A percentile compares a stretch with the other conserved stretches of the same genome.
Conservation (phyloP, 2,329 filamentous ascomycete species). For the Raffaelea albimanens region DNA sequence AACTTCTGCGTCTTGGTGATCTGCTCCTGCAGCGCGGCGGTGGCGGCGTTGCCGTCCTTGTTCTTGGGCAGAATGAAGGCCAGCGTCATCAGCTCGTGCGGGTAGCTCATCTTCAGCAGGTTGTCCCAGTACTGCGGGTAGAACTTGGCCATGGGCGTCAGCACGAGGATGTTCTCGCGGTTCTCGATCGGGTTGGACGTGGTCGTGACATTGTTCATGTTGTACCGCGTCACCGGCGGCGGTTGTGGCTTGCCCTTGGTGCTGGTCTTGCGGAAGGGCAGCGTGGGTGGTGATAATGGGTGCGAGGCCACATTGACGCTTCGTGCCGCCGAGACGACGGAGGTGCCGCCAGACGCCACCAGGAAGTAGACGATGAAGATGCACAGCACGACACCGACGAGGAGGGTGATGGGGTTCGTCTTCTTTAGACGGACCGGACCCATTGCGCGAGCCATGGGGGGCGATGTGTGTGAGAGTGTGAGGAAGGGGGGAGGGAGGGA, state of each 20-base stretch:
- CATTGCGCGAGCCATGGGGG: constrained; percentile 46
- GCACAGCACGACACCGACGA: constrained; percentile 62
- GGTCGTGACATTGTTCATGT: constrained; percentile 90
- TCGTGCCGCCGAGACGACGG: constrained; percentile 22
- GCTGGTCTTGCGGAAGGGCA: constrained; percentile 57
- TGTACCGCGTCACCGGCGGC: constrained; percentile 82
- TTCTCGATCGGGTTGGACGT: constrained; percentile 67
- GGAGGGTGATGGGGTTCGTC: constrained; percentile 66
- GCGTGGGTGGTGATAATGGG: constrained; percentile 63
- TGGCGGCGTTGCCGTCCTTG: constrained; percentile 82
- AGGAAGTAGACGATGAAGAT: constrained; percentile 62
- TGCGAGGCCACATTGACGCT: constrained; percentile 50
- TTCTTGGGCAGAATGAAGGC: constrained; percentile 95
- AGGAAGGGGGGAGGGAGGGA: neutral
- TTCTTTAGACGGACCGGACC: constrained; percentile 66
- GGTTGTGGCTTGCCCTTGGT: constrained; percentile 41
- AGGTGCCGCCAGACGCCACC: constrained; percentile 30
- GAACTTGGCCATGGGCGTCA: constrained; percentile 89
- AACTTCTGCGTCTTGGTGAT: constrained; percentile 74
- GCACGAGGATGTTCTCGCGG: constrained; percentile 76
- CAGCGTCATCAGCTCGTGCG: constrained; percentile 87
- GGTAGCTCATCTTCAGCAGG: constrained; percentile 71
- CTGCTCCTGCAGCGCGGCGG: constrained; percentile 70
- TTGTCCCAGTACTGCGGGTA: constrained; percentile 97
- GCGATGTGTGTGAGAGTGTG: neutral